Evolutionary conservation across 2,329 filamentous ascomycete species (phyloP).

Genomic region (Tolypocladium ophioglossoides): DNA sequence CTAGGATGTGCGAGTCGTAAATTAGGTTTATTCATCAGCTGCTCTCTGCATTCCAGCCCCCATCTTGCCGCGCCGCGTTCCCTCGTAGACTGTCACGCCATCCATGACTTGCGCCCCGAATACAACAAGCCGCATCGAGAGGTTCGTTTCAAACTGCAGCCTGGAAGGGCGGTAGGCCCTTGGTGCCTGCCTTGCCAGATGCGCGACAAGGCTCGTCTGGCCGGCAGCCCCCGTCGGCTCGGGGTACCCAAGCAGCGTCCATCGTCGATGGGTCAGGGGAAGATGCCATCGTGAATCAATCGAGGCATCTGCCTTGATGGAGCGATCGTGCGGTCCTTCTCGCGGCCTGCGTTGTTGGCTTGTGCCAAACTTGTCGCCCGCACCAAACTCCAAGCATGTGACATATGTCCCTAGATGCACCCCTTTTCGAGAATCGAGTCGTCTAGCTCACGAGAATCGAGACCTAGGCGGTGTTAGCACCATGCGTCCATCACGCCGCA

Average conservation of each 20-base stretch:
- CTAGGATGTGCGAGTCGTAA: not conserved
- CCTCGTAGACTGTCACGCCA: not conserved
- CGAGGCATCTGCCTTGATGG: not conserved
- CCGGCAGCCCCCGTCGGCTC: no score
- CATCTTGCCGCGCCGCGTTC: not conserved
- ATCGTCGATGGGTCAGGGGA: not conserved
- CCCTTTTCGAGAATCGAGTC: not conserved
- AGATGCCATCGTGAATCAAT: not conserved
- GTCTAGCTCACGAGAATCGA: conserved; percentile 28
- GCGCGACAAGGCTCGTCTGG: not conserved
- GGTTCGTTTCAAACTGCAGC: not conserved
- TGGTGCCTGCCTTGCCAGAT: not conserved
- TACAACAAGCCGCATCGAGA: not conserved
- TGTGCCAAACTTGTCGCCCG: not conserved
- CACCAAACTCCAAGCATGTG: not conserved
- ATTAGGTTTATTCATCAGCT: not conserved
- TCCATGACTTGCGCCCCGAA: not conserved
- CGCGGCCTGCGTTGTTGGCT: not conserved
- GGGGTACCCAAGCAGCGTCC: not conserved
- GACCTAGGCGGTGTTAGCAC: conserved; percentile 13
- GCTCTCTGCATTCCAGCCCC: not conserved
- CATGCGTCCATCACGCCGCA: not conserved
- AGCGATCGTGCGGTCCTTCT: not conserved
- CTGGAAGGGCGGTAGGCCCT: not conserved
- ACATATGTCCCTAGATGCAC: not conserved